phyloP scores from a whole-genome alignment of 495 filamentous ascomycete genomes.

The Penicillium simplicissimum region DNA sequence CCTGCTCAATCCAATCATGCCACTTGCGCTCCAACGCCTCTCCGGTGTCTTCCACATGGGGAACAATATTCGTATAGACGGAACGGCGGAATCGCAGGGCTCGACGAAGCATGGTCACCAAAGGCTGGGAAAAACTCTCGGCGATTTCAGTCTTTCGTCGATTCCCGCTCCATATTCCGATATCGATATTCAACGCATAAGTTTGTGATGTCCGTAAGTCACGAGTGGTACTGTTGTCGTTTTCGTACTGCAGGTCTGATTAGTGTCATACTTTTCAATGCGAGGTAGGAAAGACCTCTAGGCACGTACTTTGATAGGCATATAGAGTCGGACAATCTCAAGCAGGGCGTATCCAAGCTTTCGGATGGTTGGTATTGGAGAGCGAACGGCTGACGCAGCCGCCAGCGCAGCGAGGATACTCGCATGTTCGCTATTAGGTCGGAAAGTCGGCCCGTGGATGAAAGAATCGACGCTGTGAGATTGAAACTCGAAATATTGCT shows the following conservation, averaged over 20 bases:
- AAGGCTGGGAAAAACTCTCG: slow-evolving; percentile 56
- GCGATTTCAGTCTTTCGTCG: slow-evolving; percentile 69
- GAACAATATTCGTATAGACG: slow-evolving; percentile 46
- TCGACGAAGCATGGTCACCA: slow-evolving; percentile 53
- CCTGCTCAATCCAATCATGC: slow-evolving; percentile 57
- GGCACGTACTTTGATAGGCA: slow-evolving; percentile 45
- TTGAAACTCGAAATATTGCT: slow-evolving; percentile 58
- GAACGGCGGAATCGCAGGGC: slow-evolving; percentile 35
- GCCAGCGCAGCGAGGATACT: slow-evolving; percentile 57
- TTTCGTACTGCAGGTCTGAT: slow-evolving; percentile 42
- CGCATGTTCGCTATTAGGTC: slow-evolving; percentile 49
- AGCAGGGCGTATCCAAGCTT: slow-evolving; percentile 64
- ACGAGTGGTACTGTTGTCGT: slow-evolving; percentile 56
- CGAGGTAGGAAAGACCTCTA: neutral
- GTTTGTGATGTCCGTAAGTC: slow-evolving; percentile 57
- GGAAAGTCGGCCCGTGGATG: slow-evolving; percentile 60
- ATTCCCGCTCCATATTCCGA: slow-evolving; percentile 68
- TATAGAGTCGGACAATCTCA: slow-evolving; percentile 55
- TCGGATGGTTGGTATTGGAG: slow-evolving; percentile 55
- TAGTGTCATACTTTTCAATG: neutral
- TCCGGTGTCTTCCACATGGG: slow-evolving; percentile 46
- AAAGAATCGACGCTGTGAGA: slow-evolving; percentile 50
- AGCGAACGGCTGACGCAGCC: slow-evolving; percentile 56
- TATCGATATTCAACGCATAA: slow-evolving; percentile 54
- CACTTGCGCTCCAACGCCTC: slow-evolving; percentile 56